Percentiles rank a stretch among this genome's conserved stretches.
These are phyloP conservation scores for Neurospora africana DNA, from an alignment of 495 filamentous ascomycete species.

Conservation along the genomic window DNA sequence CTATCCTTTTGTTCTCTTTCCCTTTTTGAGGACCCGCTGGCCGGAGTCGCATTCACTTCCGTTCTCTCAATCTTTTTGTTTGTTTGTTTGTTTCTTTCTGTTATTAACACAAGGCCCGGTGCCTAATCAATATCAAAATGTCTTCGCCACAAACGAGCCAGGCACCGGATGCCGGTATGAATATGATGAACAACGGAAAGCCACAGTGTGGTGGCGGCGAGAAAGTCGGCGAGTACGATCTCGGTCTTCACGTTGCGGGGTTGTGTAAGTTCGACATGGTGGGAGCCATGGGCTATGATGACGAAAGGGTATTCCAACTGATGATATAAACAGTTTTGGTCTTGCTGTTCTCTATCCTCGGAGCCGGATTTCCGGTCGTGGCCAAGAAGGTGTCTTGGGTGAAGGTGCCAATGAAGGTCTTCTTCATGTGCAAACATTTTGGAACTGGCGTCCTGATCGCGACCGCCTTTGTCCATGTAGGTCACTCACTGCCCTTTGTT, in stretches of 20 bases:
- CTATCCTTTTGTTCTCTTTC: constrained; percentile 5
- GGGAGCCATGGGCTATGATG: background rate
- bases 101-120: constrained; percentile 10
- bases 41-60: background rate
- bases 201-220: constrained; percentile 35
- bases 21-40: background rate
- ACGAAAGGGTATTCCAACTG: background rate
- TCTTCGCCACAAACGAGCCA: constrained; percentile 1
- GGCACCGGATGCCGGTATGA: constrained; percentile 7
- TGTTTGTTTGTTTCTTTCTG: constrained; percentile 6
- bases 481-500: constrained; percentile 5
- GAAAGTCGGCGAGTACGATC: constrained; percentile 36
- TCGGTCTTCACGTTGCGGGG: constrained; percentile 36
- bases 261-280: constrained; percentile 36
- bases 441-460: constrained; percentile 61
- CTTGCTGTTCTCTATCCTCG: constrained; percentile 29
- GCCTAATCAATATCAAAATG: background rate
- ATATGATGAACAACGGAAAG: constrained; percentile 22
- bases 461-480: constrained; percentile 60
- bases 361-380: constrained; percentile 42
- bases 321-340: constrained; percentile 29
- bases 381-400: constrained; percentile 45
- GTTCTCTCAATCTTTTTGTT: constrained; percentile 9
- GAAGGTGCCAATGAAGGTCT: constrained; percentile 40
- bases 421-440: constrained; percentile 52